Evolutionary conservation across 192 early-diverging fungal genomes (phyloP), one percentile per base, ranked within the genome.

Genomic region (Geosiphon pyriformis): DNA sequence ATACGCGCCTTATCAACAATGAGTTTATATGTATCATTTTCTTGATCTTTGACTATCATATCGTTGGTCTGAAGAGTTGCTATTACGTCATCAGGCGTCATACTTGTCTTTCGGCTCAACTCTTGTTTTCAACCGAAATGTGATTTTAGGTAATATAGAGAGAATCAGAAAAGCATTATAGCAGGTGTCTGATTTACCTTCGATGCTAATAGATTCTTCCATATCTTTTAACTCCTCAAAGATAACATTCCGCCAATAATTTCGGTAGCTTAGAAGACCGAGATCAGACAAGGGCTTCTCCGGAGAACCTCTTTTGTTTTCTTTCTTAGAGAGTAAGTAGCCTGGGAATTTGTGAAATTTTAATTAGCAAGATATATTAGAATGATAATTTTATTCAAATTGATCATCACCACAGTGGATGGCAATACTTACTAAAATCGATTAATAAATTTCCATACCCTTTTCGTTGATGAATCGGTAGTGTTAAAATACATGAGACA

Each of bases 361-460:
- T 25, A 64, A 0, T 1, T 26, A 20, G 50, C 17, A 42, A 69
- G 53, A 26, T n/a, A 70, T 17, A 1, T 57, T 30, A 3, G 10
- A 11, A 46, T 57, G 29, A 12, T 22, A 25, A 32, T 59, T 33
- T 55, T n/a, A n/a, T n/a, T n/a, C n/a, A n/a, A n/a, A n/a, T n/a
- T n/a, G n/a, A n/a, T n/a, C n/a, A n/a, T n/a, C n/a, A n/a, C n/a
- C 33, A 23, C 33, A 25, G 22, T 20, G 18, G n/a, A 64, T 61
- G 23, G 35, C 6, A 15, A 59, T 34, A 74, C 79, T 73, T 79
- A 84, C 91, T 94, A 58, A 98, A 93, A 68, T 95, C 94, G 31
- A 96, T 98, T 63, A 98, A 72, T 32, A 92, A 77, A 62, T 93
- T 86, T n/a, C 95, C 95, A 48, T 94, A 98, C 0, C 94, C 93